Evolutionary conservation across 306 rosid genomes (phyloP).

Genomic region (Pyrus bretschneideri): DNA sequence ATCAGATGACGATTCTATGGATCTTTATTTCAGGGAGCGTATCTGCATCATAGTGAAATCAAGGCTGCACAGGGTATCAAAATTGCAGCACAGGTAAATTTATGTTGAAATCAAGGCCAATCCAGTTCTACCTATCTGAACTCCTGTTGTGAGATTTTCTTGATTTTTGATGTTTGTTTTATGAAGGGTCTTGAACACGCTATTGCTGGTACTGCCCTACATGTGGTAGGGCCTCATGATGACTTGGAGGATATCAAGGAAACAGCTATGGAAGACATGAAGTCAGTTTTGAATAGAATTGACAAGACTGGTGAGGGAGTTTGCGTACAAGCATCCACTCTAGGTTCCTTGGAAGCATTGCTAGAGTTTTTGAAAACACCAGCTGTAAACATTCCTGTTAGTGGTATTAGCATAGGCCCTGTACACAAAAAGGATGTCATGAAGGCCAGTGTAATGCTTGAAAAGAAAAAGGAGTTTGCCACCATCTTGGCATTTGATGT

Average conservation of each 20-base stretch:
- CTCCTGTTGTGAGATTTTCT: not conserved
- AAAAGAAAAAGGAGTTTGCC: constrained; percentile 77
- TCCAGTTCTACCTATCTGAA: not conserved
- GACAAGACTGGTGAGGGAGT: constrained; percentile 93
- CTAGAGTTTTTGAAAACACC: constrained; percentile 88
- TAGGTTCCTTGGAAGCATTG: constrained; percentile 94
- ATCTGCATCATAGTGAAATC: constrained; percentile 83
- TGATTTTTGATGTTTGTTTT: not conserved
- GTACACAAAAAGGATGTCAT: constrained; percentile 94
- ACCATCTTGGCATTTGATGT: constrained; percentile 95
- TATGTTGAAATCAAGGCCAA: constrained; percentile 11
- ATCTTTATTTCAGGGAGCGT: constrained; percentile 71
- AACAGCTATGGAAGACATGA: constrained; percentile 77
- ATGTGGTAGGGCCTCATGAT: constrained; percentile 80
- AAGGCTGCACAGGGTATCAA: constrained; percentile 99
- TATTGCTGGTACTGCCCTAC: constrained; percentile 81
- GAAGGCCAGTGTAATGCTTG: constrained; percentile 98
- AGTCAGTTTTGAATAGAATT: constrained; percentile 76
- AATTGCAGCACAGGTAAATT: constrained; percentile 84
- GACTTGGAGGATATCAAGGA: constrained; percentile 74
- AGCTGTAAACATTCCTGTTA: constrained; percentile 85
- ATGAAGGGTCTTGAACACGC: constrained; percentile 94
- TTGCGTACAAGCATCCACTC: constrained; percentile 96
- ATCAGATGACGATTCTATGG: constrained; percentile 2
- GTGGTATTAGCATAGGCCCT: constrained; percentile 91